A percentile compares a stretch with the other conserved stretches of the same genome.
Evolutionary conservation across 371 early-diverging fungal genomes (phyloP).

Genomic region (Umbelopsis sp.): DNA sequence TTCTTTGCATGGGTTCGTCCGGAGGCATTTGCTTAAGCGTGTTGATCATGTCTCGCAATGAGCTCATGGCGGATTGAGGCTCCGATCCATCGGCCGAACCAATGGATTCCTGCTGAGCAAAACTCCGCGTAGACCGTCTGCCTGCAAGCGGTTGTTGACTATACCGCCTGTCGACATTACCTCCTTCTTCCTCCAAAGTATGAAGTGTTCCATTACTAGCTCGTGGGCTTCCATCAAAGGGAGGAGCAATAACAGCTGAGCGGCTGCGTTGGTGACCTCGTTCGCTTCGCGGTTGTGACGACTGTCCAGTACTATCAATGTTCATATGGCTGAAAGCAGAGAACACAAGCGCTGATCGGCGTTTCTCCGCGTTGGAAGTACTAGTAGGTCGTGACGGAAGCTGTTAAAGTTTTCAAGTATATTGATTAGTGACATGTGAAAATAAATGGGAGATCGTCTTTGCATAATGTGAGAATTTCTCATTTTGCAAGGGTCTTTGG

Average conservation of each 20-base stretch:
- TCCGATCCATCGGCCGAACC: conserved; percentile 13
- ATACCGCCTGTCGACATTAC: conserved; percentile 16
- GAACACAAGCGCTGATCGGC: conserved; percentile 13
- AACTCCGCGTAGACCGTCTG: conserved; percentile 19
- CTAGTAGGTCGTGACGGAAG: conserved; percentile 14
- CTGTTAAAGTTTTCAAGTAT: background rate
- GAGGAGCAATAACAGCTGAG: conserved; percentile 37
- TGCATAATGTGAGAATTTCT: background rate
- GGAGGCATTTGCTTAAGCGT: conserved; percentile 49
- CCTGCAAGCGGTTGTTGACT: conserved; percentile 7
- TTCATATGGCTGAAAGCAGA: conserved; percentile 18
- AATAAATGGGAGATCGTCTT: background rate
- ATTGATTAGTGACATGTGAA: background rate
- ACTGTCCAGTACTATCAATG: conserved; percentile 16
- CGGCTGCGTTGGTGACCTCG: conserved; percentile 48
- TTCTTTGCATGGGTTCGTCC: conserved; percentile 21
- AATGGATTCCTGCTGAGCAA: conserved; percentile 19
- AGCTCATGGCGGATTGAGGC: conserved; percentile 24
- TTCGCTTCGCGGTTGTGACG: conserved; percentile 20
- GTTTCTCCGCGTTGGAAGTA: conserved; percentile 11
- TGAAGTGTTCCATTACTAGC: conserved; percentile 33
- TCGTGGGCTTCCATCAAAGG: conserved; percentile 32
- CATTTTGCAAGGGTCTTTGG: too few species aligned
- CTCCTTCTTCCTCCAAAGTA: conserved; percentile 34
- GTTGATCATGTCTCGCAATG: conserved; percentile 51